Percentiles rank a stretch among this genome's conserved stretches.
These are phyloP conservation scores for Inga laurina DNA, from an alignment of 306 rosid genomes.

Conservation along the genomic window DNA sequence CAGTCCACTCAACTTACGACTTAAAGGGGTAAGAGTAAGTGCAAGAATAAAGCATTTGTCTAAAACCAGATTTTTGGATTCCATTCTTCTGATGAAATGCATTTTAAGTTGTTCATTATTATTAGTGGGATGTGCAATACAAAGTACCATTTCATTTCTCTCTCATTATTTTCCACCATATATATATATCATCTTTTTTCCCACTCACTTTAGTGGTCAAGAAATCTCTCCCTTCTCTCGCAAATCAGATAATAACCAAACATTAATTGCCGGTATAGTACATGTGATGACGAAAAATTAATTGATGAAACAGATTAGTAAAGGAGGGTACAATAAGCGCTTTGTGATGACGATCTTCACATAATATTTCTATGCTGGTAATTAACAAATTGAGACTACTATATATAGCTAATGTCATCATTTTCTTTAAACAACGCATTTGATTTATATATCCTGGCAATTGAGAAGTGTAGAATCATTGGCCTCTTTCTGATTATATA, in stretches of 20 bases:
- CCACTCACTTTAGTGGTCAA: slow-evolving; percentile 49
- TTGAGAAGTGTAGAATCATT: slow-evolving; percentile 32
- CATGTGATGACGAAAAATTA: background rate
- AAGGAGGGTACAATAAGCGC: background rate
- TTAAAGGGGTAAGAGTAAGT: slow-evolving; percentile 39
- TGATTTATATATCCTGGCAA: background rate
- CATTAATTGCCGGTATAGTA: background rate
- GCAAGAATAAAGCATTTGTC: slow-evolving; percentile 35
- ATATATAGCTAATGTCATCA: slow-evolving; percentile 12
- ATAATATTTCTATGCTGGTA: background rate
- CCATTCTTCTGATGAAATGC: slow-evolving; percentile 30
- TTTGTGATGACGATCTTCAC: background rate
- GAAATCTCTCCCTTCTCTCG: background rate
- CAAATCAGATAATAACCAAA: slow-evolving; percentile 1
- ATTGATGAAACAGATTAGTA: slow-evolving; percentile 22
- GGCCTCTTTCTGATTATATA: slow-evolving; percentile 34
- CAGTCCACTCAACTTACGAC: slow-evolving; percentile 60
- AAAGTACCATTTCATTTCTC: slow-evolving; percentile 38
- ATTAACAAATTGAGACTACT: slow-evolving; percentile 14
- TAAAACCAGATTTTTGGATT: slow-evolving; percentile 37
- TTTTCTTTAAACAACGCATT: slow-evolving; percentile 8
- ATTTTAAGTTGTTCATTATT: slow-evolving; percentile 38
- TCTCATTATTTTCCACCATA: slow-evolving; percentile 44
- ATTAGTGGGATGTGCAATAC: slow-evolving; percentile 61
- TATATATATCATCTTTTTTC: slow-evolving; percentile 36